Conservation (phyloP, 2,329 filamentous ascomycete species). For the Ceratocystis huliohia region DNA sequence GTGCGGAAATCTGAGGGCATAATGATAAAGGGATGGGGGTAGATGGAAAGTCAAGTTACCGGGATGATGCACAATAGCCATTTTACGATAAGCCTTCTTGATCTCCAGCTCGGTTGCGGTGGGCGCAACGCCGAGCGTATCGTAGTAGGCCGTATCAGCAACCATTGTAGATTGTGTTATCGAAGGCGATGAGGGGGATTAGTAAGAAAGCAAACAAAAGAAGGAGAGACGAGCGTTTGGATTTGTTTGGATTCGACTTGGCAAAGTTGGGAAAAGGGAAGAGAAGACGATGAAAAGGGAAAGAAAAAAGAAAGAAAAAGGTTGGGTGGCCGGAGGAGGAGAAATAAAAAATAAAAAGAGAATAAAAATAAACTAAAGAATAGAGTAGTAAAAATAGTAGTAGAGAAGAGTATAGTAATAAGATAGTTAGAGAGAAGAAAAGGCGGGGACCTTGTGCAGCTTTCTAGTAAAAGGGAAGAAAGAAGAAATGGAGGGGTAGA, state of each 20-base stretch:
- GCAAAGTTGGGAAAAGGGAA: neutral
- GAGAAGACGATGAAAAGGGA: neutral
- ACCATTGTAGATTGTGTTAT: conserved; percentile 46
- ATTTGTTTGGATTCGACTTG: too few species aligned
- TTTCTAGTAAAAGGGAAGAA: neutral
- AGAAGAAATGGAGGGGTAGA: neutral
- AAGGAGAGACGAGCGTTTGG: neutral
- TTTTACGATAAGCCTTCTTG: conserved; percentile 91
- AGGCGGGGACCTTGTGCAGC: conserved; percentile 10
- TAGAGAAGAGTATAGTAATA: neutral
- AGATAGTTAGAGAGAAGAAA: conserved; percentile 4
- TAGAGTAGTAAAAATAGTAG: too few species aligned
- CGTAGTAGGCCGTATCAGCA: conserved; percentile 79
- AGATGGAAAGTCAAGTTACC: conserved; percentile 37
- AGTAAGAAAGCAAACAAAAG: neutral
- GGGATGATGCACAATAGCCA: conserved; percentile 86
- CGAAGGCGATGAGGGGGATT: neutral
- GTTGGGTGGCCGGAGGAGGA: conserved; percentile 11
- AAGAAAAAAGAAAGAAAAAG: conserved; percentile 10
- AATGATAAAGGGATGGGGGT: neutral
- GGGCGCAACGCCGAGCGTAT: conserved; percentile 70
- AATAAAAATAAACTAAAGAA: conserved; percentile 19
- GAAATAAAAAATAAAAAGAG: conserved; percentile 17
- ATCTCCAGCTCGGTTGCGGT: conserved; percentile 84
- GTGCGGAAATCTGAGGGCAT: neutral